phyloP scores from a whole-genome alignment of 495 filamentous ascomycete species.

The Chaetomium tenue region DNA sequence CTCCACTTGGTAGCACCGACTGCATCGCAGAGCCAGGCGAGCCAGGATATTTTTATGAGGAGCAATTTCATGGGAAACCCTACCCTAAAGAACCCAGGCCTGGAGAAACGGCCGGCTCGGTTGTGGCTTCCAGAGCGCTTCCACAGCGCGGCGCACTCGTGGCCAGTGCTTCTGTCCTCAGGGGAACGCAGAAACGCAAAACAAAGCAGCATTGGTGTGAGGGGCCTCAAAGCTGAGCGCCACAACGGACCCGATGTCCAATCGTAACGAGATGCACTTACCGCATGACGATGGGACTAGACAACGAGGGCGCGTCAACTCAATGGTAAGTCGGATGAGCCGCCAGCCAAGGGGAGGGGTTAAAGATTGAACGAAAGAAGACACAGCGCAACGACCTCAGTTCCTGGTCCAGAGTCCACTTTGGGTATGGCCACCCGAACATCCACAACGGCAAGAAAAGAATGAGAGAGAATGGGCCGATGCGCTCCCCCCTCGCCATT shows the following conservation, averaged over 20 bases:
- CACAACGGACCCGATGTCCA: conserved; percentile 9
- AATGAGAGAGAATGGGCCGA: not conserved
- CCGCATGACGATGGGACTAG: not conserved
- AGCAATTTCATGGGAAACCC: conserved; percentile 20
- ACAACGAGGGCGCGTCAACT: conserved; percentile 10
- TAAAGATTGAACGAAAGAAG: not conserved
- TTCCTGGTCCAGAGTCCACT: conserved; percentile 12
- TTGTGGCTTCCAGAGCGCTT: conserved; percentile 20
- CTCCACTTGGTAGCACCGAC: conserved; percentile 4
- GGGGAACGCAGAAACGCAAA: not conserved
- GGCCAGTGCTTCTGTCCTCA: conserved; percentile 21
- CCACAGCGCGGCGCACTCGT: conserved; percentile 12
- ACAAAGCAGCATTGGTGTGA: conserved; percentile 17
- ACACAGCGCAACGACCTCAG: not conserved
- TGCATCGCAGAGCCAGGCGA: conserved; percentile 4
- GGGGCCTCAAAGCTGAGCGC: conserved; percentile 8
- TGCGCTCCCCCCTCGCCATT: not conserved
- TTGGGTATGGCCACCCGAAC: conserved; percentile 14
- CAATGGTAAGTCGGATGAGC: not conserved
- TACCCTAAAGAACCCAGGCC: conserved; percentile 6
- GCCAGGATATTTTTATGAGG: conserved; percentile 20
- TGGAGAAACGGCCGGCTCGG: conserved; percentile 16
- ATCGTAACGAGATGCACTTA: not conserved
- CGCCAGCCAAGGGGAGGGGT: not conserved
- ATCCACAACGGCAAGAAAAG: no score